These are phyloP conservation scores for Alternaria ventricosa DNA, from an alignment of 2,329 filamentous ascomycete species.

Conservation along the genomic window DNA sequence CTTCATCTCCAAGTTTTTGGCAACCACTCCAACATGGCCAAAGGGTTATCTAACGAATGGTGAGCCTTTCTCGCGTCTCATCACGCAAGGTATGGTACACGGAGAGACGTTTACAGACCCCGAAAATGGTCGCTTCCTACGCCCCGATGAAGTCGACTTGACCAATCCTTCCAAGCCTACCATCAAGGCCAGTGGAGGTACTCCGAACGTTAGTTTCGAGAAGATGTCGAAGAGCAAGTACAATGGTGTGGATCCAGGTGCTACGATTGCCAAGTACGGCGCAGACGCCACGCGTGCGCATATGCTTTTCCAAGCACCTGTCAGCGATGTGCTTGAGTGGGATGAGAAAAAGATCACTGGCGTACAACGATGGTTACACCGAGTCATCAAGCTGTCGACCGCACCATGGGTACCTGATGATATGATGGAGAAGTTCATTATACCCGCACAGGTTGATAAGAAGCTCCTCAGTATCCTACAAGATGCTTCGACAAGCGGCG, in stretches of 20 bases:
- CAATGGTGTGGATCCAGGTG: constrained; percentile 84
- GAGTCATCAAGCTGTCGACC: constrained; percentile 64
- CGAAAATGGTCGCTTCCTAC: constrained; percentile 75
- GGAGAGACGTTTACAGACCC: constrained; percentile 83
- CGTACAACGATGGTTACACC: constrained; percentile 78
- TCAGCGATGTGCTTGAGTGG: constrained; percentile 85
- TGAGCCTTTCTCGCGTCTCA: constrained; percentile 82
- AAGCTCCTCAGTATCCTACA: constrained; percentile 30
- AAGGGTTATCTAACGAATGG: constrained; percentile 50
- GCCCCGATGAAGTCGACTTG: constrained; percentile 75
- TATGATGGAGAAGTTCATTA: constrained; percentile 26
- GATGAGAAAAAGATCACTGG: constrained; percentile 83
- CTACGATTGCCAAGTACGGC: constrained; percentile 75
- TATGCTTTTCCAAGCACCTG: constrained; percentile 86
- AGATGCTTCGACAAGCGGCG: constrained; percentile 9
- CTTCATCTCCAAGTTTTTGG: constrained; percentile 88
- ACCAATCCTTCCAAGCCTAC: constrained; percentile 62
- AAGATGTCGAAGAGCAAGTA: constrained; percentile 97
- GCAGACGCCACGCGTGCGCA: constrained; percentile 86
- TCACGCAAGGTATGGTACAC: constrained; percentile 93
- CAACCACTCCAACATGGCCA: constrained; percentile 59
- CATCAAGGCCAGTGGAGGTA: constrained; percentile 66
- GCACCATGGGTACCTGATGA: constrained; percentile 30
- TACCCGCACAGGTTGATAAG: constrained; percentile 32
- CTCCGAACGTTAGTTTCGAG: constrained; percentile 72